Percentiles rank a stretch among this genome's conserved stretches.
Evolutionary conservation across 116 monocot species (phyloP).

Genomic region (Phalaenopsis hybrid): DNA sequence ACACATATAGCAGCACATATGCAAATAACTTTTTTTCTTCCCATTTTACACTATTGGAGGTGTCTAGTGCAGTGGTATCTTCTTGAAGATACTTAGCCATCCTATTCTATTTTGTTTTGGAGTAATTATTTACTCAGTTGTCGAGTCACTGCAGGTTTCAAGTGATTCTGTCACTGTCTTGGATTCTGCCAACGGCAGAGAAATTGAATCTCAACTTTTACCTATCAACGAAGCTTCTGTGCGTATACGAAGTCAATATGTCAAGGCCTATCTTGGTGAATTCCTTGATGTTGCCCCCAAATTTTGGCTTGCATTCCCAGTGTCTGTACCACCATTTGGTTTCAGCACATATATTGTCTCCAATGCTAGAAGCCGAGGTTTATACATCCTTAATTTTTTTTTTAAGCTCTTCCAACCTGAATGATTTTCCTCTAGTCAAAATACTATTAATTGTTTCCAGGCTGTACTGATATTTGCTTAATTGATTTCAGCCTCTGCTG

Average conservation of each 20-base stretch:
- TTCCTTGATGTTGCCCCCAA: slow-evolving; percentile 42
- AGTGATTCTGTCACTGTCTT: slow-evolving; percentile 54
- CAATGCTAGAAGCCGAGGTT: slow-evolving; percentile 46
- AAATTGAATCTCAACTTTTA: slow-evolving; percentile 77
- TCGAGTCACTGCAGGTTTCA: slow-evolving; percentile 47
- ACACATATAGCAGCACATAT: neutral
- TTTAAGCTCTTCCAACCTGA: neutral
- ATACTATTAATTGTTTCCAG: neutral
- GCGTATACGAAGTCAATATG: slow-evolving; percentile 43
- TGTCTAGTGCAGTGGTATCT: neutral
- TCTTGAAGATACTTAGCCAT: neutral
- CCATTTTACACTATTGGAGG: neutral
- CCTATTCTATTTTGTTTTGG: neutral
- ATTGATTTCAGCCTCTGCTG: slow-evolving; percentile 26
- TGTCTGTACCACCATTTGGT: slow-evolving; percentile 88
- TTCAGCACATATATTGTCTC: slow-evolving; percentile 80
- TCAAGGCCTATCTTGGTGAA: slow-evolving; percentile 66
- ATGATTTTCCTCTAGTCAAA: neutral
- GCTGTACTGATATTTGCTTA: neutral
- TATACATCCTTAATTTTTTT: slow-evolving; percentile 3
- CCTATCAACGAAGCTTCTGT: slow-evolving; percentile 40
- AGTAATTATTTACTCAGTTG: neutral
- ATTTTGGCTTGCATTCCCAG: slow-evolving; percentile 87
- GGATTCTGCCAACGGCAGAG: slow-evolving; percentile 74
- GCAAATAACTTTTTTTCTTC: neutral